Base-by-base conservation (phyloP, 306 rosid genomes). In the Fragaria nilgerrensis region DNA sequence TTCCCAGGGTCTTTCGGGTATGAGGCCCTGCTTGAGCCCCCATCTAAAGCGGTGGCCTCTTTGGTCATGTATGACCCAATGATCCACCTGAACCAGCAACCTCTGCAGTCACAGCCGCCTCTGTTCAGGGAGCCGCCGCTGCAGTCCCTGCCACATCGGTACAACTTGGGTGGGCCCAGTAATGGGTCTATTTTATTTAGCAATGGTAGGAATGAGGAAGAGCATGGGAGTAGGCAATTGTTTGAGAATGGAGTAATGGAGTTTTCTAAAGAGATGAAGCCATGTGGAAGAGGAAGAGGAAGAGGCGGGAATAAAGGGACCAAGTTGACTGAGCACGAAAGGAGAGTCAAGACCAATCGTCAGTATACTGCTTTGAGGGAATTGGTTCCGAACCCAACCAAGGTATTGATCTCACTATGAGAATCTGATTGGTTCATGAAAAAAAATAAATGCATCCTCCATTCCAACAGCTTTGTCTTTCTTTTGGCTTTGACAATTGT, bases 81-180 rank as follows among this genome's bases (percentile, higher is more conserved):
- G 19, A 82, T 90, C 77, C 98, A 89, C 74, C 71, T 90, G 80
- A 92, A 92, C 83, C 69, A 34, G 68, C 87, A 92, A 61, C 98
- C 97, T 72, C 97, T 93, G 41, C 97, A 90, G 68, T 96, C 99
- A 15, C 96, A 90, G 65, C 99, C 97, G 22, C 96, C 97, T 0
- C 81, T 87, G 5, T 85, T 89, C 45, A 86, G 90, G 82, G 92
- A 91, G 50, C 52, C 89, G 50, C 52, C 89, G 78, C 90, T 89
- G 77, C 91, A 87, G 78, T 87, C 96, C 62, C 82, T 94, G 5
- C 97, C 97, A 27, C 83, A 82, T 4, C 93, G 96, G 12, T 89
- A 90, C 68, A 73, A 85, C 79, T 80, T 94, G 84, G 89, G 93
- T 14, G 75, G 88, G 37, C 81, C 94, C 0, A 75, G 87, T 73